Evolutionary conservation across 106 monocot species (phyloP).

Genomic region (Narthecium ossifragum): DNA sequence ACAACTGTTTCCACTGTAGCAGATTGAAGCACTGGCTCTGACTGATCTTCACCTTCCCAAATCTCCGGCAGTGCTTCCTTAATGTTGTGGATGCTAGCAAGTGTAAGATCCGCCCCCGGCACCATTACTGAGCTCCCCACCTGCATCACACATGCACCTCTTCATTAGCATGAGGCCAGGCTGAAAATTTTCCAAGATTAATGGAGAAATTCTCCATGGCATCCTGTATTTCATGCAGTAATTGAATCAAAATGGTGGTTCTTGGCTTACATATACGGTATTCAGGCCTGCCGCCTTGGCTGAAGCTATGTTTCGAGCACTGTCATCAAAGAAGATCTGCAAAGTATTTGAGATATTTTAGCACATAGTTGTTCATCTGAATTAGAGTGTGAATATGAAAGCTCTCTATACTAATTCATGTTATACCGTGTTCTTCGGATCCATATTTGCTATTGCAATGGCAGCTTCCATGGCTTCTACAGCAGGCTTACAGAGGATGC

Average conservation of each 20-base stretch:
- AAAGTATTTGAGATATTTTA: too few relatives aligned
- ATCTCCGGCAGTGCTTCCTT: conserved; percentile 83
- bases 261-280: conserved; percentile 27
- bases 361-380: too few relatives aligned
- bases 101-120: conserved; percentile 63
- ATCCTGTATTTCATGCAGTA: too few relatives aligned
- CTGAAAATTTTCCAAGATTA: too few relatives aligned
- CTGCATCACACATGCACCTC: conserved; percentile 19
- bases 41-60: conserved; percentile 51
- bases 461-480: conserved; percentile 69
- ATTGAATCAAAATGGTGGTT: neutral
- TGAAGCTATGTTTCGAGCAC: conserved; percentile 59
- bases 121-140: conserved; percentile 60
- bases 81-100: conserved; percentile 80
- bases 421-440: conserved; percentile 69
- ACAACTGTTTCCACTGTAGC: conserved; percentile 50
- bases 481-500: conserved; percentile 70
- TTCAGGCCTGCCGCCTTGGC: conserved; percentile 67
- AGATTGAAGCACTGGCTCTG: conserved; percentile 25
- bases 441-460: conserved; percentile 52
- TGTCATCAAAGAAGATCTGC: conserved; percentile 87
- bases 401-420: neutral
- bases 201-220: too few relatives aligned
- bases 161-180: too few relatives aligned
- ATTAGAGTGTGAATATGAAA: too few relatives aligned